phyloP scores from a whole-genome alignment of 805 yeast species.

The Yamadazyma paraphyllophila region DNA sequence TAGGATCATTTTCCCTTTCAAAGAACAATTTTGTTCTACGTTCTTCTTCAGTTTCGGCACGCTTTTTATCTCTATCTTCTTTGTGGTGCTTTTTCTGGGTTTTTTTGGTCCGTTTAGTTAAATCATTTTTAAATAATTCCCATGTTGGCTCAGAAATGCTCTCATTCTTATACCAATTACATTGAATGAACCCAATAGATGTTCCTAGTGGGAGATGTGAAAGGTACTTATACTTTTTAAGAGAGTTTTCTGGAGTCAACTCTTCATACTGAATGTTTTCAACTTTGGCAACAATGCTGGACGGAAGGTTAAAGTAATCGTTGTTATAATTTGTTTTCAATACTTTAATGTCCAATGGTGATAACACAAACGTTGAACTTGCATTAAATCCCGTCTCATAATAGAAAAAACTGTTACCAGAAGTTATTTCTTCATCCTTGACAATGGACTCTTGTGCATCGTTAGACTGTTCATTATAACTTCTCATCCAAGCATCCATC shows the following conservation, averaged over 20 bases:
- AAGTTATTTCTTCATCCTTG: slow-evolving; percentile 29
- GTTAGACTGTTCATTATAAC: slow-evolving; percentile 1
- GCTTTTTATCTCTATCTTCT: slow-evolving; percentile 60
- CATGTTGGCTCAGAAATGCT: slow-evolving; percentile 31
- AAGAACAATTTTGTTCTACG: slow-evolving; percentile 57
- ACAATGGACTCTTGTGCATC: slow-evolving; percentile 7
- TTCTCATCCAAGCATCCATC: slow-evolving; percentile 35
- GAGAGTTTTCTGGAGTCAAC: slow-evolving; percentile 56
- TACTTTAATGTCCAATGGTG: slow-evolving; percentile 78
- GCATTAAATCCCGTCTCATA: slow-evolving; percentile 78
- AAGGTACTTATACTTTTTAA: slow-evolving; percentile 67
- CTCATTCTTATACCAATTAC: slow-evolving; percentile 64
- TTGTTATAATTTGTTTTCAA: slow-evolving; percentile 57
- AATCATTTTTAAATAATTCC: slow-evolving; percentile 51
- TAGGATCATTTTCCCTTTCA: slow-evolving; percentile 48
- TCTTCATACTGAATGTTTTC: slow-evolving; percentile 71
- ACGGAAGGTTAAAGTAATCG: slow-evolving; percentile 64
- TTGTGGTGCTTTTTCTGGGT: slow-evolving; percentile 47
- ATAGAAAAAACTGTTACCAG: slow-evolving; percentile 55
- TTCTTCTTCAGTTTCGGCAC: slow-evolving; percentile 60
- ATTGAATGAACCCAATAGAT: slow-evolving; percentile 76
- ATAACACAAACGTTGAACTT: slow-evolving; percentile 58
- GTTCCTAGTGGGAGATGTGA: slow-evolving; percentile 85
- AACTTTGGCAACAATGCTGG: slow-evolving; percentile 55
- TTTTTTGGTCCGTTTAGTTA: slow-evolving; percentile 54